Conservation (phyloP, 1,139 yeast species). For the Yamadazyma membranifaciens region DNA sequence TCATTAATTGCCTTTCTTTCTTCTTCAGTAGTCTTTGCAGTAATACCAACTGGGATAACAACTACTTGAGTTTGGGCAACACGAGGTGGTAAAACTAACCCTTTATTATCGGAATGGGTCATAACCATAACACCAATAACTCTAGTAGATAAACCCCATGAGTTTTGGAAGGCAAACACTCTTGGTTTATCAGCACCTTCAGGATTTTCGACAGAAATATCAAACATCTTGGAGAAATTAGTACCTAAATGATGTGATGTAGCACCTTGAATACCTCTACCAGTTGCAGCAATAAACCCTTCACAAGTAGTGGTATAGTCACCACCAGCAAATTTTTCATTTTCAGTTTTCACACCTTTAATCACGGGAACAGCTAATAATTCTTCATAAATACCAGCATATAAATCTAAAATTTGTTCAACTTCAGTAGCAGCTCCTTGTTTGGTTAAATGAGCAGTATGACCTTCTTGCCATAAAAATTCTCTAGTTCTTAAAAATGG, state of each 20-base stretch:
- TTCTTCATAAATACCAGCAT: slow-evolving; percentile 82
- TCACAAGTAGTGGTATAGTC: slow-evolving; percentile 92
- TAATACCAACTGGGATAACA: slow-evolving; percentile 92
- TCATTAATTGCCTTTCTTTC: slow-evolving; percentile 65
- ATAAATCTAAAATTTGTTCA: slow-evolving; percentile 78
- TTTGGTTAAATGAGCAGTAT: slow-evolving; percentile 87
- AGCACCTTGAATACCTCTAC: slow-evolving; percentile 99
- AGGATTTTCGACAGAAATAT: slow-evolving; percentile 93
- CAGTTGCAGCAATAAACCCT: slow-evolving; percentile 97
- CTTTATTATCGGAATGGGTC: slow-evolving; percentile 98
- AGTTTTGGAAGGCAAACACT: slow-evolving; percentile 89
- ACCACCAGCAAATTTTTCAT: slow-evolving; percentile 99
- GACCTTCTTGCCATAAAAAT: slow-evolving; percentile 99
- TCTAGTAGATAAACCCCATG: slow-evolving; percentile 99
- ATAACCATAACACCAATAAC: slow-evolving; percentile 99
- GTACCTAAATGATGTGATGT: slow-evolving; percentile 98
- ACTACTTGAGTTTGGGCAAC: slow-evolving; percentile 92
- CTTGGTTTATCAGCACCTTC: slow-evolving; percentile 85
- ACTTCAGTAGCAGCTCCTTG: slow-evolving; percentile 86
- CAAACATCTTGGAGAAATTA: slow-evolving; percentile 98
- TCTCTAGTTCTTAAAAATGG: slow-evolving; percentile 99
- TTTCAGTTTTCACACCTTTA: slow-evolving; percentile 93
- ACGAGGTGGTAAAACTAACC: slow-evolving; percentile 96
- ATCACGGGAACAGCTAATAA: slow-evolving; percentile 96
- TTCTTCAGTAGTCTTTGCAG: slow-evolving; percentile 79